These are phyloP conservation scores for Alloteropsis angusta DNA, from an alignment of 202 grass and related monocot genomes.

Conservation along the genomic window DNA sequence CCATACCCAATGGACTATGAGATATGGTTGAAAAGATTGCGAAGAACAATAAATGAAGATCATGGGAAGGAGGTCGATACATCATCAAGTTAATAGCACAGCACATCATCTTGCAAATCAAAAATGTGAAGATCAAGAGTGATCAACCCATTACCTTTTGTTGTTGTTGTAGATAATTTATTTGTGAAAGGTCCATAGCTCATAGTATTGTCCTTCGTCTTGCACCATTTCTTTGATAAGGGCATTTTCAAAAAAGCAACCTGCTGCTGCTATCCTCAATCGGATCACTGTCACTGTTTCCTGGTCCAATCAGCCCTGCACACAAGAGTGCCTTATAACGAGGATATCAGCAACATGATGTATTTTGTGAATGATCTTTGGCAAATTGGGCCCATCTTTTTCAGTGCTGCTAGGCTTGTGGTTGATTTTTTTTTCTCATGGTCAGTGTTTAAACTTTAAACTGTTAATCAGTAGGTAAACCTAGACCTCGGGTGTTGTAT, in stretches of 20 bases:
- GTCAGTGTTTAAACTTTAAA: background rate
- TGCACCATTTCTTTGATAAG: background rate
- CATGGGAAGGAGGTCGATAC: conserved; percentile 79
- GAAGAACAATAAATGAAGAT: conserved; percentile 83
- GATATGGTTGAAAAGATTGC: conserved; percentile 91
- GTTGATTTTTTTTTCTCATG: background rate
- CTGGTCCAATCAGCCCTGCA: background rate
- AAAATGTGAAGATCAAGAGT: conserved; percentile 22
- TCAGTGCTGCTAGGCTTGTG: background rate
- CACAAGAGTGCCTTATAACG: conserved; percentile 17
- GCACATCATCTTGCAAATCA: conserved; percentile 4
- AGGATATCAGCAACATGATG: conserved; percentile 52
- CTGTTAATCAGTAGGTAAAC: conserved; percentile 3
- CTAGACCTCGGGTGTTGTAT: conserved; percentile 27
- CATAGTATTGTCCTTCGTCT: conserved; percentile 11
- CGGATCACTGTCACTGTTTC: conserved; percentile 23
- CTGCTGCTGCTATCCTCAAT: conserved; percentile 43
- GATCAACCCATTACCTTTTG: conserved; percentile 13
- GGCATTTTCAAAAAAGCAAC: conserved; percentile 14
- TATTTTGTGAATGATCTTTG: conserved; percentile 23
- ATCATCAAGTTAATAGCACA: conserved; percentile 37
- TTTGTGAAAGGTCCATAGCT: conserved; percentile 49
- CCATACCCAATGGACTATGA: conserved; percentile 94
- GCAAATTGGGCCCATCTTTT: background rate
- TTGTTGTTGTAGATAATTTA: conserved; percentile 63